Conservation (phyloP, 2,329 filamentous ascomycete genomes). For the Penicillium sclerotigenum region DNA sequence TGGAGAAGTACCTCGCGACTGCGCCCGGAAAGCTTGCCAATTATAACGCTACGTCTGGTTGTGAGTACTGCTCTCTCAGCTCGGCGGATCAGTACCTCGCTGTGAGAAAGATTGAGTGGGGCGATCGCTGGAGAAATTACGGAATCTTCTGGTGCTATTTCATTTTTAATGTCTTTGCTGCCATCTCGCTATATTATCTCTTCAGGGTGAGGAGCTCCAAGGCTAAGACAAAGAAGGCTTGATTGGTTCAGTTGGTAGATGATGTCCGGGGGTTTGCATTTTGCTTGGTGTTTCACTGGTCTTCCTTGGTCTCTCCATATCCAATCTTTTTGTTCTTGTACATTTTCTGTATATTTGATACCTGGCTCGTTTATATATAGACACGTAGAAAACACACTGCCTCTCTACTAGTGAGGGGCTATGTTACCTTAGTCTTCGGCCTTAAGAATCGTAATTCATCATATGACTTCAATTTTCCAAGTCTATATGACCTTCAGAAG, state of each 20-base stretch:
- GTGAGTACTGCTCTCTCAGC: constrained; percentile 46
- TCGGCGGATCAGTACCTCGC: constrained; percentile 40
- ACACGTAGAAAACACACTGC: too few species aligned
- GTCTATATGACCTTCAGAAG: too few species aligned
- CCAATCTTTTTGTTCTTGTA: background rate
- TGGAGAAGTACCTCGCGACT: constrained; percentile 48
- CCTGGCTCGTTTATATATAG: background rate
- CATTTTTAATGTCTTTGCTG: constrained; percentile 54
- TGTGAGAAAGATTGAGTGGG: constrained; percentile 50
- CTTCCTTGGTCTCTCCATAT: background rate
- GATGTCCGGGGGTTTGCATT: background rate
- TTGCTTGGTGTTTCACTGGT: background rate
- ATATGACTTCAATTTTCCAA: too few species aligned
- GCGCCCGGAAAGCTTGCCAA: constrained; percentile 56
- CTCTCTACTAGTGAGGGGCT: too few species aligned
- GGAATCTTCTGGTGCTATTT: constrained; percentile 60
- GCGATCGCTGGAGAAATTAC: constrained; percentile 64
- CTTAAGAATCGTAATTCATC: too few species aligned
- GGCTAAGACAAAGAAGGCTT: constrained; percentile 13
- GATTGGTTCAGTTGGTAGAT: background rate
- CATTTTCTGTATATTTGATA: background rate
- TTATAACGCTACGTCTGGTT: constrained; percentile 46
- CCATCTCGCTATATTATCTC: constrained; percentile 52
- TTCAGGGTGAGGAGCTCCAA: constrained; percentile 40
- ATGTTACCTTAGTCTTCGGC: too few species aligned